Conservation (phyloP, 768 basidiomycete species). For the Termitomyces sp. region DNA sequence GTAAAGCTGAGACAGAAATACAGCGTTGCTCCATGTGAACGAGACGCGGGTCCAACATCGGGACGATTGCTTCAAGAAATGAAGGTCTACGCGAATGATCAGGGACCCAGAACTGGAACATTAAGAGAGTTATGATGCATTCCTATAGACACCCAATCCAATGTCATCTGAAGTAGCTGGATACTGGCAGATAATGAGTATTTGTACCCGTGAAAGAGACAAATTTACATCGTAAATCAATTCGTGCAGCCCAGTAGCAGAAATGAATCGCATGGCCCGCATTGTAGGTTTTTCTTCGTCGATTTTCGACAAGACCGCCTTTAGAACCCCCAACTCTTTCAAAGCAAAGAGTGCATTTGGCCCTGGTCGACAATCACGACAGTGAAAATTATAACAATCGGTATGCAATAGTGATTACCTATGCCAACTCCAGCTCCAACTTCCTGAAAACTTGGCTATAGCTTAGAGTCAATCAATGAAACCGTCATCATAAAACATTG, state of each 20-base stretch:
- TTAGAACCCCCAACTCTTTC: slow-evolving; percentile 39
- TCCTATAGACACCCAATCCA: slow-evolving; percentile 44
- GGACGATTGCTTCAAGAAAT: slow-evolving; percentile 46
- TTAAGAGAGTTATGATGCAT: background rate
- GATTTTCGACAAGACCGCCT: slow-evolving; percentile 35
- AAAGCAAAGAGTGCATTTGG: slow-evolving; percentile 48
- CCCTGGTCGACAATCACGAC: slow-evolving; percentile 24
- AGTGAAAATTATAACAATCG: background rate
- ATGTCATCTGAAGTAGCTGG: slow-evolving; percentile 26
- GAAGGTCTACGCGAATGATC: slow-evolving; percentile 34
- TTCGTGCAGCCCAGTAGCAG: slow-evolving; percentile 40
- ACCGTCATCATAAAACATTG: background rate
- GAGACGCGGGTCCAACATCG: slow-evolving; percentile 35
- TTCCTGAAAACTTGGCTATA: slow-evolving; percentile 44
- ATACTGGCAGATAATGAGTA: slow-evolving; percentile 25
- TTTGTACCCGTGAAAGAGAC: background rate
- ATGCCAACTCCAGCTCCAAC: slow-evolving; percentile 54
- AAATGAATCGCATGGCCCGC: slow-evolving; percentile 36
- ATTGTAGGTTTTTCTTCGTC: slow-evolving; percentile 28
- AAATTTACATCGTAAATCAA: slow-evolving; percentile 40
- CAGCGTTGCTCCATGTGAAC: slow-evolving; percentile 53
- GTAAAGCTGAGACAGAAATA: slow-evolving; percentile 25
- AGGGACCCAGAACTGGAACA: background rate
- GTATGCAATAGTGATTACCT: slow-evolving; percentile 25
- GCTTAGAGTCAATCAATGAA: background rate